Evolutionary conservation across 495 filamentous ascomycete genomes (phyloP), one percentile per base, ranked within the genome.

Genomic region (Hypoxylon lienhwacheense): DNA sequence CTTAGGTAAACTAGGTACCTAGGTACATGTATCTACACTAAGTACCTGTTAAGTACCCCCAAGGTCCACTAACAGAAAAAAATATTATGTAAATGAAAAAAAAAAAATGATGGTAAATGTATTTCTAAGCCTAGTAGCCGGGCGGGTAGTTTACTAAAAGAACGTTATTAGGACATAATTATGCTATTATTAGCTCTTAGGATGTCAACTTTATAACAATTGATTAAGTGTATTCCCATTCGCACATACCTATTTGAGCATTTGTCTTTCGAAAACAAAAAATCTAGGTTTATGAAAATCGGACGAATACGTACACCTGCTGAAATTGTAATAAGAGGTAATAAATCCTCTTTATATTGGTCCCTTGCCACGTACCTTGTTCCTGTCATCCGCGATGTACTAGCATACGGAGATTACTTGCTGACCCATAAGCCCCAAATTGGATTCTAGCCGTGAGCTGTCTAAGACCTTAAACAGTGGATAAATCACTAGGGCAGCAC

Each of bases 341-440:
- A 47, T 61, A 42, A 34, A 51, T 54, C 51, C 46, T 61, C 22
- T 37, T 25, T n/a, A 16, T 32, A 11, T 37, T 33, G 17, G 36
- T 32, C 58, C 58, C 57, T 47, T 55, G 52, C 42, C 32, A 42
- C 37, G n/a, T 48, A 47, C 51, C 58, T 55, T 52, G 51, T 43
- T 61, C 52, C 44, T 53, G 47, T 47, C 58, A 55, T 52, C 51
- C 47, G 46, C 58, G 51, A 55, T 61, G 58, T 46, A 61, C 58
- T 37, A 55, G 58, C 51, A 52, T 55, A 44, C 58, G 58, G 58
- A 61, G 47, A 61, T 61, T 61, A 61, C 57, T 35, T 33, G 52
- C 47, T 55, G 58, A 61, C 58, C 51, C 47, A 52, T 61, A 29
- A 35, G n/a, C n/a, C 58, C 51, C 52, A 39, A 60, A 53, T 46